Base-by-base conservation (phyloP, 2,329 filamentous ascomycete genomes). In the Drechslerella coelobrocha region DNA sequence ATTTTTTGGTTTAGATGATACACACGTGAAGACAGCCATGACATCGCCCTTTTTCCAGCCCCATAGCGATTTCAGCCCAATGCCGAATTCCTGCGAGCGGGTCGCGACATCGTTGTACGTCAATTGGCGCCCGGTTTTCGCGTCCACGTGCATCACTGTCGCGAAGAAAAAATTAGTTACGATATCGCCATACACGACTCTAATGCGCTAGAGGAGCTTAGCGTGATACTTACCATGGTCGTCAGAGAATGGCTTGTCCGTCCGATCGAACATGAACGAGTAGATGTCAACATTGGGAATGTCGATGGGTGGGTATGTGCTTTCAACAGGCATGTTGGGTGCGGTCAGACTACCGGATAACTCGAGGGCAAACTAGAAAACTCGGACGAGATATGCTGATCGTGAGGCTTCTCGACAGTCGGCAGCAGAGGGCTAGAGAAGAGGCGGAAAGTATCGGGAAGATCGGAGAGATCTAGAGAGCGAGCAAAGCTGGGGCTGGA, bases 21-120 rank as follows among this genome's bases (percentile, higher is more conserved):
- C 55, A 9, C 63, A 76, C 2, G 90, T 88, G 81, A 89, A 96
- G 59, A 96, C 82, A 9, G 85, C 89, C 21, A 97, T 83, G 1
- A 94, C 90, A 77, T 97, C 90, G 76, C 90, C 89, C 77, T 89
- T 92, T 75, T 87, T 83, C 89, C 92, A 96, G 53, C 87, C 83
- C 84, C 88, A 93, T 21, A 83, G 79, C 24, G 88, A 85, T 76
- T 87, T 88, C 19, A 97, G 83, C 0, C 90, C 92, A 73, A 88
- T 86, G 54, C 91, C 92, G 74, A 97, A 95, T n/a, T 86, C 84
- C 39, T 87, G 79, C 0, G 91, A 88, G 14, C 85, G 82, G 71
- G 82, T 81, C 75, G 85, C 88, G 62, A 90, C 80, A 73, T 91
- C 83, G 29, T 82, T 82, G 78, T 86, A 92, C 48, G 87, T 95